A percentile compares a stretch with the other conserved stretches of the same genome.
Conservation (phyloP, 2,329 filamentous ascomycete species). For the Mycosphaerella arachidis region DNA sequence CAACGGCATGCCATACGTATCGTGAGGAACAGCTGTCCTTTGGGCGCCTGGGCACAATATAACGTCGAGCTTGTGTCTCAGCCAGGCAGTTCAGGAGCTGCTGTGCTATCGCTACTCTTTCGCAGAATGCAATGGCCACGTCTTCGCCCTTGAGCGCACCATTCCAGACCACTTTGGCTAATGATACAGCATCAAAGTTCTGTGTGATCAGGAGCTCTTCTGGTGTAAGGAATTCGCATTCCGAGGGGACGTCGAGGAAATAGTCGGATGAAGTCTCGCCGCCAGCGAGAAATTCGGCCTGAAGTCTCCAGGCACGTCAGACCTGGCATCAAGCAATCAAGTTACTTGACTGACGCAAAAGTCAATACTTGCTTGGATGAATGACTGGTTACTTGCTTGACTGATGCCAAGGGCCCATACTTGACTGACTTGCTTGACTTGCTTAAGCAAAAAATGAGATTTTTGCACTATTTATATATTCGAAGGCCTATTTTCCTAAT, state of each 20-base stretch:
- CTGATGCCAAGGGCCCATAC: too few relatives aligned
- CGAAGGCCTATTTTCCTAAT: too few relatives aligned
- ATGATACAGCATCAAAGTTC: slow-evolving; percentile 42
- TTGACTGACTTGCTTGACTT: too few relatives aligned
- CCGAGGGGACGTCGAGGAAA: slow-evolving; percentile 48
- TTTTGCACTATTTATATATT: too few relatives aligned
- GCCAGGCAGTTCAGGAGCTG: slow-evolving; percentile 30
- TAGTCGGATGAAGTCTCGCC: slow-evolving; percentile 18
- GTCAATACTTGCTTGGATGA: too few relatives aligned
- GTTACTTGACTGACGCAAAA: too few relatives aligned
- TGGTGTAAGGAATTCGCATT: slow-evolving; percentile 48
- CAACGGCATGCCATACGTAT: slow-evolving; percentile 44
- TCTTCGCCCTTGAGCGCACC: slow-evolving; percentile 16
- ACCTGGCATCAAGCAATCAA: too few relatives aligned
- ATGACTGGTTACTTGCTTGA: too few relatives aligned
- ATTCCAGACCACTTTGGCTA: slow-evolving; percentile 35
- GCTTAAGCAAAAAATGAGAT: too few relatives aligned
- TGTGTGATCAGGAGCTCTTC: slow-evolving; percentile 55
- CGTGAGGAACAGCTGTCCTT: slow-evolving; percentile 49
- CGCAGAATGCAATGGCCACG: slow-evolving; percentile 40
- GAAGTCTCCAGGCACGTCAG: slow-evolving; percentile 16
- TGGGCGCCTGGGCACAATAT: slow-evolving; percentile 49
- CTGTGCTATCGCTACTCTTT: slow-evolving; percentile 42
- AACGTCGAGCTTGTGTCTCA: slow-evolving; percentile 46
- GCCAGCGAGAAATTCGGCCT: slow-evolving; percentile 10